Evolutionary conservation across 2,329 filamentous ascomycete species (phyloP), one percentile per base, ranked within the genome.

Genomic region (Xylaria sp.): DNA sequence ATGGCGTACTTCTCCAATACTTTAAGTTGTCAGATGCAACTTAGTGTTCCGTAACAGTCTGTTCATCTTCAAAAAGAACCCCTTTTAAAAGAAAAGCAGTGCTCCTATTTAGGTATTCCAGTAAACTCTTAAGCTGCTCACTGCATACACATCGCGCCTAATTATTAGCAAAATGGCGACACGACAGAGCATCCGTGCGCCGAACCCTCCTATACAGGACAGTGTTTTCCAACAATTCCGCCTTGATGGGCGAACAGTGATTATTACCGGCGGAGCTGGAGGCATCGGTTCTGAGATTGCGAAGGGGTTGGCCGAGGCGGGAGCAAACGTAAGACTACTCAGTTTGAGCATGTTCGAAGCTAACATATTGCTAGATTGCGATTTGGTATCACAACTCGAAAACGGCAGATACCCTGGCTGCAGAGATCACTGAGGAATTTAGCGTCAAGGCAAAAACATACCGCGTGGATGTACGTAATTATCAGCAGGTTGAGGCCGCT

Each of bases 211-310:
- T 13, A n/a, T 71, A 21, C 64, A 68, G 82, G 37, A 78, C 75
- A 65, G 76, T 50, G 68, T 71, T 18, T 70, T 69, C 61, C 65
- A 71, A 40, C 75, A 78, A 40, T 79, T 81, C 69, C 76, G 78
- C 13, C 75, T 81, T 5, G 63, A 72, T 21, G 73, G 73, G 48
- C 75, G 75, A 68, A 80, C 78, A 12, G 73, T 77, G 53, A 76
- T 76, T 9, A 79, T 82, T 44, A 82, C 81, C 10, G 81, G 81
- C 13, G 81, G 76, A 42, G 79, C 77, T 25, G 77, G 79, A 25
- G 80, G 80, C 23, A 76, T 82, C 3, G 81, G 81, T 5, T 78
- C 80, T 40, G 76, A 76, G 6, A 71, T 82, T 16, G 79, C 80
- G 1, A 72, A 65, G 23, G 79, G 78, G 5, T 73, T 81, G 5